Conservation (phyloP, 2,329 filamentous ascomycete genomes). For the Colletotrichum plurivorum region DNA sequence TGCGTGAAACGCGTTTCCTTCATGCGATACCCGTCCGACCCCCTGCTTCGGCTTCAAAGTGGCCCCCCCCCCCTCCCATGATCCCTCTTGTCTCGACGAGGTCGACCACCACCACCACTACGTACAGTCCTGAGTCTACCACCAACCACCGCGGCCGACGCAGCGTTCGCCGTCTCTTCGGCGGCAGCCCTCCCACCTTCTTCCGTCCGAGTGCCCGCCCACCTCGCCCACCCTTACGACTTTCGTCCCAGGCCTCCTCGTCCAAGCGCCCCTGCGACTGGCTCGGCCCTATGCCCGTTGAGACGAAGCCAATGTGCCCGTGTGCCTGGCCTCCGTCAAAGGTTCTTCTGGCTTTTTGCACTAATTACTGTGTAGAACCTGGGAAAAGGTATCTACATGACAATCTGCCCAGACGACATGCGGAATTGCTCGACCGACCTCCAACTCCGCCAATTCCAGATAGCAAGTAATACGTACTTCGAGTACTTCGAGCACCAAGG, state of each 20-base stretch:
- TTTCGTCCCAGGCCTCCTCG: constrained; percentile 31
- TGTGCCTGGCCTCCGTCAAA: not conserved
- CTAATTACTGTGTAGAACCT: no score
- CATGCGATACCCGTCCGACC: constrained; percentile 54
- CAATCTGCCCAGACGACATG: not conserved
- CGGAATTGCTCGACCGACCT: not conserved
- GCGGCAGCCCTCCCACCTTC: constrained; percentile 13
- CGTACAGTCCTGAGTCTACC: not conserved
- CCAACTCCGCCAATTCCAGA: no score
- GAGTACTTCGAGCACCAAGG: constrained; percentile 13
- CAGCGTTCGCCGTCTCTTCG: constrained; percentile 6
- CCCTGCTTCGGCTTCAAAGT: constrained; percentile 41
- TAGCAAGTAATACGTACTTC: no score
- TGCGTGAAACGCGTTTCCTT: constrained; percentile 60
- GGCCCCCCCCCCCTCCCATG: constrained; percentile 16
- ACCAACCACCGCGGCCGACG: constrained; percentile 13
- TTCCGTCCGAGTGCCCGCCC: constrained; percentile 27
- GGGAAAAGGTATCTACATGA: not conserved
- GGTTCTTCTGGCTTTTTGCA: no score
- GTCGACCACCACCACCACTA: constrained; percentile 18
- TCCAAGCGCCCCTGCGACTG: constrained; percentile 30
- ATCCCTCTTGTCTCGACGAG: constrained; percentile 37
- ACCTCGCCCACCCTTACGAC: constrained; percentile 12
- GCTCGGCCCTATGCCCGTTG: constrained; percentile 30
- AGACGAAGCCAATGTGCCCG: constrained; percentile 13